A percentile compares a stretch with the other conserved stretches of the same genome.
These are phyloP conservation scores for Fusarium begoniae DNA, from an alignment of 2,329 filamentous ascomycete species.

Conservation along the genomic window DNA sequence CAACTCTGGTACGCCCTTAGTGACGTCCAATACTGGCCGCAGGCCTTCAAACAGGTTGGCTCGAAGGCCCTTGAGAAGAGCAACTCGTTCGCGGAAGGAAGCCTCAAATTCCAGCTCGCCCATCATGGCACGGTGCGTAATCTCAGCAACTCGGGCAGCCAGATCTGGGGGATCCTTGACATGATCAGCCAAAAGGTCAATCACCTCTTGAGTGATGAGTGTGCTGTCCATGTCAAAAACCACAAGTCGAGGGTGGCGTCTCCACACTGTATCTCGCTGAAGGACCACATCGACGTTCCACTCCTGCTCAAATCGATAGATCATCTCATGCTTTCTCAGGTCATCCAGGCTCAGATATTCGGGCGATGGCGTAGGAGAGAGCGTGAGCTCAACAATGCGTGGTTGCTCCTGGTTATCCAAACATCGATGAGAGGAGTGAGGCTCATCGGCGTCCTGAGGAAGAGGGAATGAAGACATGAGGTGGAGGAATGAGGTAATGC, in stretches of 20 bases:
- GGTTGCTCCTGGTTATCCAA: slow-evolving; percentile 69
- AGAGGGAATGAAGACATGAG: slow-evolving; percentile 71
- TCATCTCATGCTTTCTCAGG: slow-evolving; percentile 80
- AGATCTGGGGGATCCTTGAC: slow-evolving; percentile 75
- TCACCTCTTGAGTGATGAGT: slow-evolving; percentile 95
- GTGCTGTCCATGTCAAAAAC: slow-evolving; percentile 99
- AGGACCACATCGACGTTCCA: slow-evolving; percentile 89
- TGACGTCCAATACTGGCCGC: slow-evolving; percentile 78
- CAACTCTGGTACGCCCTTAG: slow-evolving; percentile 80
- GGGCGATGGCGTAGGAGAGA: slow-evolving; percentile 67
- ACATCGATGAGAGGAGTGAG: slow-evolving; percentile 70
- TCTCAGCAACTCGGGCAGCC: slow-evolving; percentile 83
- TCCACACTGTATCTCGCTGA: slow-evolving; percentile 76
- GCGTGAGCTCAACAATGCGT: slow-evolving; percentile 71
- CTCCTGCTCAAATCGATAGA: slow-evolving; percentile 85
- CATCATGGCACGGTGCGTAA: slow-evolving; percentile 94
- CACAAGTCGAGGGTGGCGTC: slow-evolving; percentile 83
- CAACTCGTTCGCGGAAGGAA: slow-evolving; percentile 82
- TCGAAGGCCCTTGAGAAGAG: slow-evolving; percentile 82
- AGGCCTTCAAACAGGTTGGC: slow-evolving; percentile 82
- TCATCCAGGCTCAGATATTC: slow-evolving; percentile 74
- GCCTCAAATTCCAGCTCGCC: slow-evolving; percentile 93
- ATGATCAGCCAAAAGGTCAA: slow-evolving; percentile 89
- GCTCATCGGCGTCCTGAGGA: slow-evolving; percentile 59
- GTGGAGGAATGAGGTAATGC: slow-evolving; percentile 72